These are phyloP conservation scores for Athelia psychrophila DNA, from an alignment of 1,284 basidiomycete genomes.

Conservation along the genomic window DNA sequence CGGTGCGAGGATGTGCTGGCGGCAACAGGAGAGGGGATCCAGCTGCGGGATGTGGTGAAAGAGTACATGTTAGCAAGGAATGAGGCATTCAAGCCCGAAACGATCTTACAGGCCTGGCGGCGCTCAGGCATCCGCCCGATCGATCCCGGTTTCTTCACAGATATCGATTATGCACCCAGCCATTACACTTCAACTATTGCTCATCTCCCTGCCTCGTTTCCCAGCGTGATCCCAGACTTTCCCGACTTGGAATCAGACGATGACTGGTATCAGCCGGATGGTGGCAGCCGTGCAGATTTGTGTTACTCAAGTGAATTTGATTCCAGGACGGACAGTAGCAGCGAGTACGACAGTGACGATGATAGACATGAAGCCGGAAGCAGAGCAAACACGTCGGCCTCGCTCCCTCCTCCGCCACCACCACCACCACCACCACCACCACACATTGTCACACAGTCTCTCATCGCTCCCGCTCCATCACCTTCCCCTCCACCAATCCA, in stretches of 20 bases:
- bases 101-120: slow-evolving; percentile 5
- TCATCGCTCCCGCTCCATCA: too few relatives aligned
- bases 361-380: too few relatives aligned
- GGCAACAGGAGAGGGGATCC: slow-evolving; percentile 5
- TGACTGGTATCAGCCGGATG: not conserved
- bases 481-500: too few relatives aligned
- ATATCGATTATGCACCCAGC: slow-evolving; percentile 6
- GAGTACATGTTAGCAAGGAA: slow-evolving; percentile 6
- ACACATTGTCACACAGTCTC: too few relatives aligned
- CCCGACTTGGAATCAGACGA: not conserved
- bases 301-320: too few relatives aligned
- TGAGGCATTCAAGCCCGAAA: slow-evolving; percentile 1
- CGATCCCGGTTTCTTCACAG: slow-evolving; percentile 6
- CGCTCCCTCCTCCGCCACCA: too few relatives aligned
- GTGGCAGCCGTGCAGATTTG: not conserved
- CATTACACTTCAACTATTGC: not conserved
- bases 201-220: slow-evolving; percentile 1
- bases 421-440: too few relatives aligned
- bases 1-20: not conserved
- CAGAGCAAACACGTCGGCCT: too few relatives aligned
- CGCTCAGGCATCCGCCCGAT: slow-evolving; percentile 4
- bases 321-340: not conserved
- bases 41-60: slow-evolving; percentile 1
- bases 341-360: not conserved
- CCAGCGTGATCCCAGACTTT: not conserved